Conservation (phyloP, 1,284 basidiomycete species). For the Ustilago nuda region DNA sequence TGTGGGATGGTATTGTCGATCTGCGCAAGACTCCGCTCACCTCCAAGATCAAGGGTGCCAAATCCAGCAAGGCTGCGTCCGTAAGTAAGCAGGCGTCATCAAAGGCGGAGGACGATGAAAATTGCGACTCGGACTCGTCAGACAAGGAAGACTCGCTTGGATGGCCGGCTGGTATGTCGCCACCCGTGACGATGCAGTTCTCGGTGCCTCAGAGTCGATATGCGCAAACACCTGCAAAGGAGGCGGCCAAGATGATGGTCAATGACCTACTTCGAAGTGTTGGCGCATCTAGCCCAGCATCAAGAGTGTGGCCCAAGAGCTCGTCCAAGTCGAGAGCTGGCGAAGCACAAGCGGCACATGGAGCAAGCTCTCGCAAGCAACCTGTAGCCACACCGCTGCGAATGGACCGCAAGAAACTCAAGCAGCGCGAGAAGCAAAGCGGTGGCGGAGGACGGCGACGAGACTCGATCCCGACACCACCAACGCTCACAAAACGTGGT, state of each 20-base stretch:
- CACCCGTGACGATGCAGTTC: conserved; percentile 85
- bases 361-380: conserved; percentile 36
- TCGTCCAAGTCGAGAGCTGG: conserved; percentile 19
- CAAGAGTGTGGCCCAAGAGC: conserved; percentile 47
- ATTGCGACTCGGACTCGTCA: conserved; percentile 56
- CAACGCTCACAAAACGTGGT: conserved; percentile 58
- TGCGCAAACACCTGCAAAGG: conserved; percentile 73
- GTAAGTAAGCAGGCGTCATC: conserved; percentile 59
- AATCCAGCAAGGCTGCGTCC: conserved; percentile 20
- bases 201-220: conserved; percentile 78
- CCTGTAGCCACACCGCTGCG: conserved; percentile 57
- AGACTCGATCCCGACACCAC: conserved; percentile 65
- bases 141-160: conserved; percentile 73
- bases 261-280: conserved; percentile 67
- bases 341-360: background rate
- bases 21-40: conserved; percentile 75
- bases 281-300: conserved; percentile 41
- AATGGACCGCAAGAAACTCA: conserved; percentile 41
- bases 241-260: conserved; percentile 65
- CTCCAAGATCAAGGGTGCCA: conserved; percentile 37
- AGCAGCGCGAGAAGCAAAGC: conserved; percentile 27
- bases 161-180: conserved; percentile 79
- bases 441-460: conserved; percentile 40
- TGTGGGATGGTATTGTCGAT: conserved; percentile 82
- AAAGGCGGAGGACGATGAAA: conserved; percentile 36